A percentile compares a stretch with the other conserved stretches of the same genome.
phyloP scores from a whole-genome alignment of 2,329 filamentous ascomycete species.

The Alternaria postmessia region DNA sequence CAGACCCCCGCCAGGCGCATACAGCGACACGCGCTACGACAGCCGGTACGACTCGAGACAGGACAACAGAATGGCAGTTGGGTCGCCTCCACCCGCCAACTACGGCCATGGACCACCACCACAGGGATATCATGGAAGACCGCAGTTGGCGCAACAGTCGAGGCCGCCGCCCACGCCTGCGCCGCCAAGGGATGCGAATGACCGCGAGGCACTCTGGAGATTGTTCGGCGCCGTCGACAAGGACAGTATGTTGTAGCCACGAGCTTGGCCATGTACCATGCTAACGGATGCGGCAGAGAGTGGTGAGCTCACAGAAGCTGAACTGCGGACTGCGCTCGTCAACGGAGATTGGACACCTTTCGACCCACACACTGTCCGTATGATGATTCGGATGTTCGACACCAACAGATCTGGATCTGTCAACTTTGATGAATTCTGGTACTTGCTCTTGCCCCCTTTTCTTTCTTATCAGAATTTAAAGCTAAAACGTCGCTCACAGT shows the following conservation, averaged over 20 bases:
- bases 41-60: constrained; percentile 37
- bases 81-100: constrained; percentile 57
- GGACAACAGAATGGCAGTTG: constrained; percentile 49
- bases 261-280: not conserved
- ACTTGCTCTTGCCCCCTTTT: constrained; percentile 15
- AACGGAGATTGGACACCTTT: constrained; percentile 97
- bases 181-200: constrained; percentile 65
- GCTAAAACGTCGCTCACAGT: constrained; percentile 39
- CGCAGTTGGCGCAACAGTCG: constrained; percentile 56
- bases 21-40: constrained; percentile 47
- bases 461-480: not conserved
- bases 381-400: constrained; percentile 99
- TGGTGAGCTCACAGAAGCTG: constrained; percentile 83
- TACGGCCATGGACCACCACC: constrained; percentile 63
- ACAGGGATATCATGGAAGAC: constrained; percentile 74
- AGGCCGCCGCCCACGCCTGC: constrained; percentile 58
- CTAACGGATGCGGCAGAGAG: constrained; percentile 60
- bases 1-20: constrained; percentile 51
- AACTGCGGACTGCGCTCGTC: constrained; percentile 88
- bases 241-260: constrained; percentile 62
- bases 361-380: constrained; percentile 90
- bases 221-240: constrained; percentile 93
- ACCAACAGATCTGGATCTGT: constrained; percentile 87
- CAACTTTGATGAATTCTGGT: constrained; percentile 93
- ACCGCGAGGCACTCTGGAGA: constrained; percentile 76